Evolutionary conservation across 78 protist genomes (phyloP).

Genomic region (Dictyostelium brefeldianum): DNA sequence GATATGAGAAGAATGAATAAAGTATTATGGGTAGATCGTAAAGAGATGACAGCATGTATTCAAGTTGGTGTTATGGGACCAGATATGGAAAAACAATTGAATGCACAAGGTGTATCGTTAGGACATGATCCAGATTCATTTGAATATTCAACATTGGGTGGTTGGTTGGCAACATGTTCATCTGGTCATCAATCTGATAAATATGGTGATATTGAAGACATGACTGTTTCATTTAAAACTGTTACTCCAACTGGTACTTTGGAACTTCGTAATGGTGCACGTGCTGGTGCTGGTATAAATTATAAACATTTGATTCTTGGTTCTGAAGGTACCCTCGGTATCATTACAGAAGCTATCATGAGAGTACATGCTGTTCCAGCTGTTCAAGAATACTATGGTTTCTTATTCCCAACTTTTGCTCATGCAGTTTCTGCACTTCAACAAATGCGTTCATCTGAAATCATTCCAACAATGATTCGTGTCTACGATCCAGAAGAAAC

Average conservation of each 20-base stretch:
- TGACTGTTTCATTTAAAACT: slow-evolving; percentile 84
- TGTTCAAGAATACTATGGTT: slow-evolving; percentile 64
- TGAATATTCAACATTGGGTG: slow-evolving; percentile 93
- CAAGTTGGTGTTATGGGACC: slow-evolving; percentile 93
- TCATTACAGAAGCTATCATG: slow-evolving; percentile 91
- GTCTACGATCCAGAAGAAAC: slow-evolving; percentile 86
- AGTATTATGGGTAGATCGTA: slow-evolving; percentile 90
- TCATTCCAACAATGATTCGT: slow-evolving; percentile 85
- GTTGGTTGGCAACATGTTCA: slow-evolving; percentile 95
- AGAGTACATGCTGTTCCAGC: slow-evolving; percentile 81
- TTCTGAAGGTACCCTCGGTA: slow-evolving; percentile 92
- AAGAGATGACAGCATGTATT: slow-evolving; percentile 87
- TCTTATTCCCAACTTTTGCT: slow-evolving; percentile 63
- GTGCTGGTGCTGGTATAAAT: slow-evolving; percentile 90
- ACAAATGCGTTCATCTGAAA: slow-evolving; percentile 80
- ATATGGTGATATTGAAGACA: slow-evolving; percentile 95
- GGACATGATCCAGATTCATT: slow-evolving; percentile 96
- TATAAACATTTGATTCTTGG: slow-evolving; percentile 87
- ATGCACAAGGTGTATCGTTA: slow-evolving; percentile 77
- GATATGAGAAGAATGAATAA: slow-evolving; percentile 92
- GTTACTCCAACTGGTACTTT: slow-evolving; percentile 92
- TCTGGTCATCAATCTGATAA: slow-evolving; percentile 90
- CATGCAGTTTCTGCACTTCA: slow-evolving; percentile 74
- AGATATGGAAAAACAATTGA: slow-evolving; percentile 86
- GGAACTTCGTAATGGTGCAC: slow-evolving; percentile 77